These are phyloP conservation scores for Rhamnella rubrinervis DNA, from an alignment of 331 rosid species.

Conservation along the genomic window DNA sequence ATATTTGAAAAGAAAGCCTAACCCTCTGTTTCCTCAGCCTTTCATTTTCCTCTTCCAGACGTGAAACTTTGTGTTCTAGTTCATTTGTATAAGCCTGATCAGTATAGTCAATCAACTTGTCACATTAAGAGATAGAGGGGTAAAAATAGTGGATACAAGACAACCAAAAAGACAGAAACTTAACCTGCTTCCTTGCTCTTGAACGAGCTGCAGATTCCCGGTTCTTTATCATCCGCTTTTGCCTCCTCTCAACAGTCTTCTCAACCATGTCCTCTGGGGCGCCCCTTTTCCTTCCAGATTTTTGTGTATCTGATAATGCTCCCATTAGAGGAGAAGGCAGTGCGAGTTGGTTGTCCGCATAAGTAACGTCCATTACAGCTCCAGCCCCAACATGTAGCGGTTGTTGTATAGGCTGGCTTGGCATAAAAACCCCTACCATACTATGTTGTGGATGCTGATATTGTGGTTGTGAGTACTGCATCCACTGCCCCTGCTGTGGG, in stretches of 20 bases:
- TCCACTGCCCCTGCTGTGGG: slow-evolving; percentile 61
- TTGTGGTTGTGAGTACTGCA: slow-evolving; percentile 61
- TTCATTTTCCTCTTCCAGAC: slow-evolving; percentile 87
- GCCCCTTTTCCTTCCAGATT: slow-evolving; percentile 66
- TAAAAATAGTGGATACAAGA: not conserved
- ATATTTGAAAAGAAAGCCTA: slow-evolving; percentile 28
- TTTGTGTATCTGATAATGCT: slow-evolving; percentile 54
- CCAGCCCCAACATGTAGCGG: slow-evolving; percentile 58
- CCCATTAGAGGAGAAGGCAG: slow-evolving; percentile 68
- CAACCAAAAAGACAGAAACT: not conserved
- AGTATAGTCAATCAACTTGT: slow-evolving; percentile 9
- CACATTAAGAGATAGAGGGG: not conserved
- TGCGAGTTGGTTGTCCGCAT: slow-evolving; percentile 58
- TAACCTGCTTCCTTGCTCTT: slow-evolving; percentile 90
- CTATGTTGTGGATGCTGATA: slow-evolving; percentile 68
- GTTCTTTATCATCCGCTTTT: slow-evolving; percentile 92
- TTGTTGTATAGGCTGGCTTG: slow-evolving; percentile 53
- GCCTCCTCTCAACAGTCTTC: slow-evolving; percentile 84
- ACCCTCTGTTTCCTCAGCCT: slow-evolving; percentile 85
- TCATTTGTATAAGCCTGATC: slow-evolving; percentile 88
- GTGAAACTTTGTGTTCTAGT: slow-evolving; percentile 75
- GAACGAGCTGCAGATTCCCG: slow-evolving; percentile 97
- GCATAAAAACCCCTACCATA: slow-evolving; percentile 64
- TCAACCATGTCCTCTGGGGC: slow-evolving; percentile 57
- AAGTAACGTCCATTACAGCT: slow-evolving; percentile 54